Evolutionary conservation across 495 filamentous ascomycete species (phyloP).

Genomic region (Hypoxylon perforatum): DNA sequence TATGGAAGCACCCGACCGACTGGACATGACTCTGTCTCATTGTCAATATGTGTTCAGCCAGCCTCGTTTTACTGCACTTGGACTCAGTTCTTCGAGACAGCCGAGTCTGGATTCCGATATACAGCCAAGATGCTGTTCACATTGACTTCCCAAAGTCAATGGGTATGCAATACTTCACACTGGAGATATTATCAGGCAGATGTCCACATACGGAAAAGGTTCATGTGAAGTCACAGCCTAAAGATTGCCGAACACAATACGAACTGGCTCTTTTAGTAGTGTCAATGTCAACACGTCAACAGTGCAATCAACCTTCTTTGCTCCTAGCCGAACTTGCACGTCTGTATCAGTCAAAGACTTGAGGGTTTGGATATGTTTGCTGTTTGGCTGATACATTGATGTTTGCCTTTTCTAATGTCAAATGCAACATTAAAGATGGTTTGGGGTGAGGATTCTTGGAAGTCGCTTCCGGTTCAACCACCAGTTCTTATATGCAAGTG

Average conservation of each 20-base stretch:
- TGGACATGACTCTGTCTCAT: constrained; percentile 14
- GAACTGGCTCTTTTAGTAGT: not conserved
- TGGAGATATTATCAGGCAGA: not conserved
- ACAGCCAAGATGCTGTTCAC: constrained; percentile 4
- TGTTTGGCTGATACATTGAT: no score
- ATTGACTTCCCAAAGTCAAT: not conserved
- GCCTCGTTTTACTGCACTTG: constrained; percentile 20
- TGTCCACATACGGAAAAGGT: no score
- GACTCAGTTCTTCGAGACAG: constrained; percentile 15
- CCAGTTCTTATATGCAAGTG: constrained; percentile 20
- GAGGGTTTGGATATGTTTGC: no score
- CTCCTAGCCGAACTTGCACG: no score
- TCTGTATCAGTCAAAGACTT: no score
- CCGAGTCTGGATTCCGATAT: constrained; percentile 14
- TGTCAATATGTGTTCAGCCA: constrained; percentile 17
- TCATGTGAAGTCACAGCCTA: constrained; percentile 1
- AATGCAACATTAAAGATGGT: no score
- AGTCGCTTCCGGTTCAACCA: not conserved
- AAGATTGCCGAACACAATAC: not conserved
- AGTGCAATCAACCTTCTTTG: not conserved
- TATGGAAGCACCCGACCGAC: constrained; percentile 17
- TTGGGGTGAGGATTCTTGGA: not conserved
- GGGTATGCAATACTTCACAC: not conserved
- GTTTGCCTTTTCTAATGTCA: no score
- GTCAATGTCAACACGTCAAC: not conserved